A percentile compares a stretch with the other conserved stretches of the same genome.
Conservation (phyloP, 495 filamentous ascomycete genomes). For the Thozetella sp. region DNA sequence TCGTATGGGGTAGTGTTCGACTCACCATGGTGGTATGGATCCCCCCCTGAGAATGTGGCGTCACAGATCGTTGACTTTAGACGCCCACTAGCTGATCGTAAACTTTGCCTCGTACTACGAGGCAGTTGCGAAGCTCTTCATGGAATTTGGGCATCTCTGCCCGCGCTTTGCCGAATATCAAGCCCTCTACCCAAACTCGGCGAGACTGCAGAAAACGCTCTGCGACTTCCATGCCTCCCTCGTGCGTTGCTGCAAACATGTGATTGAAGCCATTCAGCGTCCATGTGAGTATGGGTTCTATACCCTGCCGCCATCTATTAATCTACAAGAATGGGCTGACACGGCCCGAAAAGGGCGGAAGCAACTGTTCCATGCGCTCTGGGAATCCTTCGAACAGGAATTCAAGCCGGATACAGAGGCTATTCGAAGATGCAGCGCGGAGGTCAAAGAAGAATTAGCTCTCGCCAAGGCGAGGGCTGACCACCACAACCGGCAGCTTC, state of each 20-base stretch:
- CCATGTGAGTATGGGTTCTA: not conserved
- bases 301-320: not conserved
- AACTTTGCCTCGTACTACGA: conserved; percentile 5
- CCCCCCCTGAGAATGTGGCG: not conserved
- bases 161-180: conserved; percentile 33
- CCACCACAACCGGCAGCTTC: not conserved
- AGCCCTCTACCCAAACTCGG: conserved; percentile 26
- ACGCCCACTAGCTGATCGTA: not conserved
- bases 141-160: conserved; percentile 14
- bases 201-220: conserved; percentile 27
- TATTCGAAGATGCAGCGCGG: conserved; percentile 13
- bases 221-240: conserved; percentile 36
- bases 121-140: not conserved
- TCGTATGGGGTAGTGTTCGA: conserved; percentile 39
- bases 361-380: not conserved
- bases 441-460: conserved; percentile 16
- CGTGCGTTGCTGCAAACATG: conserved; percentile 28
- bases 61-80: not conserved
- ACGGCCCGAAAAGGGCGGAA: not conserved
- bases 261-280: conserved; percentile 12
- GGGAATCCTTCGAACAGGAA: conserved; percentile 14
- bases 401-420: conserved; percentile 15
- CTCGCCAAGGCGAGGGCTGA: conserved; percentile 1
- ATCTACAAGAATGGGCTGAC: not conserved
- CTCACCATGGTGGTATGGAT: conserved; percentile 14